Evolutionary conservation across 768 basidiomycete genomes (phyloP), one percentile per base, ranked within the genome.

Genomic region (Lactifluus piperatus): DNA sequence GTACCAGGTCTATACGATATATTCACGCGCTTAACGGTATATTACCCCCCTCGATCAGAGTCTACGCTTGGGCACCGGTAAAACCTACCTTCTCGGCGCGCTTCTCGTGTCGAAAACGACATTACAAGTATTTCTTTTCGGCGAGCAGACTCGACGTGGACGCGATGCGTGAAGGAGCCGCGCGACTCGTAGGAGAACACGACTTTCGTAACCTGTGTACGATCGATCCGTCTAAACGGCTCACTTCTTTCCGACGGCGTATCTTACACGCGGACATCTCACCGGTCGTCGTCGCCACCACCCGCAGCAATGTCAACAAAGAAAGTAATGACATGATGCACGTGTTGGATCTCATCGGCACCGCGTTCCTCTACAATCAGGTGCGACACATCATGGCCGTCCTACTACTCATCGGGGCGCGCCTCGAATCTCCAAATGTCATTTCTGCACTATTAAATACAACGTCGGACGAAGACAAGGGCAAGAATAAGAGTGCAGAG

Each of bases 61-160:
- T 97, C 39, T 78, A 93, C 51, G 94, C 93, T 8, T 99, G 95
- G 94, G 92, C 95, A 9, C 92, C 94, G 20, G 86, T 98, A 29
- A 71, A 81, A 3, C 71, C 79, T 8, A 69, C 70, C 34, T 98
- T 98, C 72, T 93, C 94, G 22, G 87, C 94, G 8, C 85, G 97
- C 4, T 94, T 88, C 73, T 86, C 84, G 13, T 97, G 95, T 74
- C 76, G 73, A 53, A 84, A 81, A 66, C 79, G 97, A 37, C 95
- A 99, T 70, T 98, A 99, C 83, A 97, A 95, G 69, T 99, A 98
- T 73, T 95, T 97, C 72, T 98, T 99, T 77, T 80, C 83, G 34
- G 72, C 82, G 0, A 72, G 76, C 32, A 72, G 72, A 30, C 82
- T 97, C 54, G 82, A 94, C 71, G 69, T 94, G 29, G 67, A 73